Evolutionary conservation across 441 rosid genomes (phyloP).

Genomic region (Corymbia citriodora): DNA sequence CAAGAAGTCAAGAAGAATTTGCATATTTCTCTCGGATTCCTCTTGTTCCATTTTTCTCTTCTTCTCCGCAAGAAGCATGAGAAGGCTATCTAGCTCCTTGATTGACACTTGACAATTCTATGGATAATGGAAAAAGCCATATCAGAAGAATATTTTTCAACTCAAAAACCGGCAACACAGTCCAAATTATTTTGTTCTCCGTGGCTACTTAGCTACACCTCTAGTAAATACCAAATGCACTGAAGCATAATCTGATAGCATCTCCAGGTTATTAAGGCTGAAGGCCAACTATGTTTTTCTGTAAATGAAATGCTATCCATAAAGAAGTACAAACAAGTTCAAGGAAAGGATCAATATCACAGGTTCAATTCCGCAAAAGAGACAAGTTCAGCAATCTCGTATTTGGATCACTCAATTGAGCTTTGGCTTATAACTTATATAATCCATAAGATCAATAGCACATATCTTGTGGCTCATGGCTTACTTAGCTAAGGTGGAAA

Average conservation of each 20-base stretch:
- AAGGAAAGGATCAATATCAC: neutral
- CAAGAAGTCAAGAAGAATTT: constrained; percentile 88
- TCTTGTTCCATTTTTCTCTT: constrained; percentile 98
- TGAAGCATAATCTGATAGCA: neutral
- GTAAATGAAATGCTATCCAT: neutral
- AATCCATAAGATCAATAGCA: neutral
- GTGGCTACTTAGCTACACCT: neutral
- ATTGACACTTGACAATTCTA: constrained; percentile 93
- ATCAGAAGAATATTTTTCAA: neutral
- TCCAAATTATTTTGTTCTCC: neutral
- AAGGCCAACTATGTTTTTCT: neutral
- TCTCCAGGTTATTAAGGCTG: neutral
- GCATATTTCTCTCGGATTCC: constrained; percentile 99
- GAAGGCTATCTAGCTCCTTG: constrained; percentile 79
- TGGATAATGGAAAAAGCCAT: constrained; percentile 30
- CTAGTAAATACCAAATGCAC: neutral
- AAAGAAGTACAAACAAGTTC: neutral
- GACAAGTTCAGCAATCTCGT: neutral
- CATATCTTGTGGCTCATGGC: neutral
- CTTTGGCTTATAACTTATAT: neutral
- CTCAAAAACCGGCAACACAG: neutral
- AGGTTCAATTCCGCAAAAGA: neutral
- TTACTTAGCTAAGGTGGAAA: neutral
- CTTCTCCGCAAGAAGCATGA: constrained; percentile 74
- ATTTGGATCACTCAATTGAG: neutral